Conservation (phyloP, 2,329 filamentous ascomycete species). For the Alternaria ethzedia region DNA sequence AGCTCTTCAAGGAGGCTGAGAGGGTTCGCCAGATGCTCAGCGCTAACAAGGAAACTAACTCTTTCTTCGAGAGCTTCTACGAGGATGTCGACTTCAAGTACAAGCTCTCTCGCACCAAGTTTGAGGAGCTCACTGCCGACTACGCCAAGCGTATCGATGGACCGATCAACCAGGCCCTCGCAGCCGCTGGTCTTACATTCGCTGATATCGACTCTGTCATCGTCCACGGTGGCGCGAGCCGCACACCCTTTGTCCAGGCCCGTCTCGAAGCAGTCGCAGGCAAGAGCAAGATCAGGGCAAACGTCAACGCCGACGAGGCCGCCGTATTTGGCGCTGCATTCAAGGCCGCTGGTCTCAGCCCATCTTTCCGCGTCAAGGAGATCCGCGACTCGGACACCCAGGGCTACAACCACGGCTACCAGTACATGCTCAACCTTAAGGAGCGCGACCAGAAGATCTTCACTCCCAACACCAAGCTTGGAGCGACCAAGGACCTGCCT, state of each 20-base stretch:
- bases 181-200: slow-evolving; percentile 73
- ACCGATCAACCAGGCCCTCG: slow-evolving; percentile 77
- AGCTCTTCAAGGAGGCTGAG: slow-evolving; percentile 92
- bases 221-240: slow-evolving; percentile 85
- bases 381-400: slow-evolving; percentile 83
- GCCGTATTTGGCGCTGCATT: slow-evolving; percentile 96
- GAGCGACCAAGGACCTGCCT: slow-evolving; percentile 80
- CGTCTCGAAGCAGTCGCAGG: slow-evolving; percentile 79
- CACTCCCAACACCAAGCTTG: slow-evolving; percentile 75
- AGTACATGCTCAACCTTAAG: slow-evolving; percentile 74
- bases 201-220: slow-evolving; percentile 87
- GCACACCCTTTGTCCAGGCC: slow-evolving; percentile 94
- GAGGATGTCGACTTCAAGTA: slow-evolving; percentile 94
- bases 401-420: slow-evolving; percentile 75
- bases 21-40: slow-evolving; percentile 87
- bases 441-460: slow-evolving; percentile 82
- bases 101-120: slow-evolving; percentile 79
- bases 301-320: slow-evolving; percentile 96
- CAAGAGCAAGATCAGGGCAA: slow-evolving; percentile 82
- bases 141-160: slow-evolving; percentile 71
- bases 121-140: slow-evolving; percentile 76
- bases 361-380: slow-evolving; percentile 97
- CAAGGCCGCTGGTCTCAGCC: slow-evolving; percentile 88
- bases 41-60: slow-evolving; percentile 82
- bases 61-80: slow-evolving; percentile 86